Base-by-base conservation (phyloP, 2,329 filamentous ascomycete genomes). In the Curvularia spicifera region DNA sequence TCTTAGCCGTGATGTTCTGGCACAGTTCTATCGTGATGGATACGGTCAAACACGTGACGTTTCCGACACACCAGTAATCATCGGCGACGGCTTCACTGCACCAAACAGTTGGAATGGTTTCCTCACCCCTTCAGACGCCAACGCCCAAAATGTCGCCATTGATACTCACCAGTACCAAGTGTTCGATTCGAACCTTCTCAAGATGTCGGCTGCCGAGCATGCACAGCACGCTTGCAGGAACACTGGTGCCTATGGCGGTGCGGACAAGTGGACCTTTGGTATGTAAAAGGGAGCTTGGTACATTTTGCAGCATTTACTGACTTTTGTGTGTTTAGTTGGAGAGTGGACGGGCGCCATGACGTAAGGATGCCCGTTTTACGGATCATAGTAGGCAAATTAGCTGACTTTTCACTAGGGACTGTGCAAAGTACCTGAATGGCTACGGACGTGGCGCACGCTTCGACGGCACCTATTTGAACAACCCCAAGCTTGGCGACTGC, bases 121-220 rank as follows among this genome's bases (percentile, higher is more conserved):
- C 73, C 79, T 89, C 65, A 84, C 80, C 2, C 78, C 79, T 1
- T 78, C 76, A 0, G 81, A 84, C 67, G 76, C 80, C 61, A 78
- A 81, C 63, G 78, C 81, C 3, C 78, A 82, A 44, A 83, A 84
- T 46, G 82, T 89, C 40, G 83, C 84, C 45, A 75, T 91, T 61
- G 88, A 91, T 68, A 86, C 88, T 57, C 88, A 91, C 71, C 86
- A 90, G 69, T 91, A 90, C 71, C 84, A 89, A 70, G 80, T 87
- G 57, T 90, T 90, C 75, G 81, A 79, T 58, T 74, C 81, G 24
- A 78, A 76, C 0, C 77, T 84, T 28, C 76, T 88, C 29, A 78
- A 79, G 22, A 74, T 84, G 71, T 74, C 78, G 35, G 81, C 82
- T 4, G 76, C 78, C 63, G 70, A 84, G 54, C 88, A 90, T 64